Conservation (phyloP, 78 protist genomes). For the Reticulomyxa filosa region DNA sequence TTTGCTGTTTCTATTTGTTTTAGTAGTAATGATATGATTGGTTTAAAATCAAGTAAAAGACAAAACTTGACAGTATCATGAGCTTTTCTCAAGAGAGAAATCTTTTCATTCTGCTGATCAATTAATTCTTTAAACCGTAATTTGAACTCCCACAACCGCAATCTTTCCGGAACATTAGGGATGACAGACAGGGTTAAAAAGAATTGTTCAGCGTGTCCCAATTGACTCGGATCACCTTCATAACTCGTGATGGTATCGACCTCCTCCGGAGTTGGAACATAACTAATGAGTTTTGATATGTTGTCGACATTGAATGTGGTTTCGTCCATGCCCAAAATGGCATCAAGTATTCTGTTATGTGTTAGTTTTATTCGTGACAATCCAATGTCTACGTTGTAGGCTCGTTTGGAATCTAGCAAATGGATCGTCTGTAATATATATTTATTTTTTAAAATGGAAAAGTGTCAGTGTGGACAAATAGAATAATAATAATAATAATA, state of each 20-base stretch:
- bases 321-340: not conserved
- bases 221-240: not conserved
- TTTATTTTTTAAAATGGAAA: not conserved
- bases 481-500: not conserved
- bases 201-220: not conserved
- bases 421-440: not conserved
- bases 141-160: not conserved
- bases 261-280: not conserved
- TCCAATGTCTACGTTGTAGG: not conserved
- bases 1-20: no score
- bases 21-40: no score
- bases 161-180: not conserved
- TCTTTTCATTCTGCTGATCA: no score
- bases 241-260: not conserved
- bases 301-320: not conserved
- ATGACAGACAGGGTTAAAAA: not conserved
- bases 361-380: not conserved
- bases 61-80: no score
- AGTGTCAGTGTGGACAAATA: not conserved
- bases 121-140: no score
- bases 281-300: not conserved
- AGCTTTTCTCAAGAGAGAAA: no score
- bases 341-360: not conserved
- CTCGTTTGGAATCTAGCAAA: not conserved
- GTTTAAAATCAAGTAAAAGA: no score